Conservation (phyloP, 495 filamentous ascomycete genomes). For the Aspergillus sclerotioniger region DNA sequence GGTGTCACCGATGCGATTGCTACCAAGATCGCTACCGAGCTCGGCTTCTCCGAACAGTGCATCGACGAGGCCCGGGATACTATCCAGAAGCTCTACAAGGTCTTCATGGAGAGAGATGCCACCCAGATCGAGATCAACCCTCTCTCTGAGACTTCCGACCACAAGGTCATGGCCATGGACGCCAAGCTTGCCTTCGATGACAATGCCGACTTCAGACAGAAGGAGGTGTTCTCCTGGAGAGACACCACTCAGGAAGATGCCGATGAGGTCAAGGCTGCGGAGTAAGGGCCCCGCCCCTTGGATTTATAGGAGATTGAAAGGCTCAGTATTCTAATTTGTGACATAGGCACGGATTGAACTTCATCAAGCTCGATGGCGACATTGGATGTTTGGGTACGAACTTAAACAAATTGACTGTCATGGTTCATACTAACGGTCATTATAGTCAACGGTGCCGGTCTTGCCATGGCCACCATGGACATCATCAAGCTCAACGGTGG, state of each 20-base stretch:
- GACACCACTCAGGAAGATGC: conserved; percentile 94
- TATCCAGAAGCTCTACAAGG: conserved; percentile 97
- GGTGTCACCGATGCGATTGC: conserved; percentile 97
- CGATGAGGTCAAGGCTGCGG: conserved; percentile 93
- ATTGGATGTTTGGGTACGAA: conserved; percentile 80
- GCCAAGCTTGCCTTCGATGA: conserved; percentile 98
- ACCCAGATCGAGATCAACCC: conserved; percentile 99
- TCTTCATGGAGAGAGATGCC: conserved; percentile 96
- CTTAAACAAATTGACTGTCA: not conserved
- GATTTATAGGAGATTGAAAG: not conserved
- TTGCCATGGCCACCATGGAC: conserved; percentile 99
- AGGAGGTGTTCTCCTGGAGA: conserved; percentile 91
- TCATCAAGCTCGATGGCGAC: conserved; percentile 99
- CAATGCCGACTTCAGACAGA: conserved; percentile 96
- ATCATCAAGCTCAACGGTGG: conserved; percentile 99
- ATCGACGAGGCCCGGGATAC: conserved; percentile 90
- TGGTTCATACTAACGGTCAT: conserved; percentile 20
- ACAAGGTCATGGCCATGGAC: conserved; percentile 97
- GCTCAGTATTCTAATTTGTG: conserved; percentile 18
- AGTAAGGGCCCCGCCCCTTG: conserved; percentile 46
- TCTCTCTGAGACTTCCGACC: conserved; percentile 92
- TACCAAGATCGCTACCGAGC: conserved; percentile 79
- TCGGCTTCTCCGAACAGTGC: conserved; percentile 97
- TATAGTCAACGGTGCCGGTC: conserved; percentile 90
- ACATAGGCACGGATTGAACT: conserved; percentile 76